Base-by-base conservation (phyloP, 1,284 basidiomycete genomes). In the Cutaneotrichosporon sp. region DNA sequence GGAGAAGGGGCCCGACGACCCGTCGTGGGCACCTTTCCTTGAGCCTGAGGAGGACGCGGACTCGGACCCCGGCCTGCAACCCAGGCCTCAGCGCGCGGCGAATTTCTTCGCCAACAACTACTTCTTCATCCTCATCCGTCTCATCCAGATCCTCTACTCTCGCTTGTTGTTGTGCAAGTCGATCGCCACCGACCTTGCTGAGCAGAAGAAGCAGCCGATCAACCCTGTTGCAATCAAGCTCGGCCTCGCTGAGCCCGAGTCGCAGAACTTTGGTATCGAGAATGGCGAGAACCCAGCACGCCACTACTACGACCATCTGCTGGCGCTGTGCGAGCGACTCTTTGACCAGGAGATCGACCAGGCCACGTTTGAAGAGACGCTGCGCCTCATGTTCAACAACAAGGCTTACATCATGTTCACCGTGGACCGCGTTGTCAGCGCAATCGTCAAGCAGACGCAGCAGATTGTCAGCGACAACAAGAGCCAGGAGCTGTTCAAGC, bases 331-430 rank as follows among this genome's bases (percentile, higher is more conserved):
- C 76, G 94, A 97, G 81, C 91, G 92, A 82, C 80, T 97, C 57
- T 98, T 98, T 74, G 92, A 94, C 73, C 89, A 87, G 66, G 94
- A 98, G 75, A 84, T 98, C 67, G 96, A 98, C 80, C 90, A 90
- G 74, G 83, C 85, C 34, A 88, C 88, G 21, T 98, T 93, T 75
- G 97, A 99, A 78, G 96, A 99, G 77, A 91, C 92, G 72, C 88
- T 97, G 85, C 84, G 97, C 65, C 92, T 91, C 86, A 95, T 99
- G 85, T 98, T 96, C 83, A 92, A 93, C 38, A 95, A 89, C 69
- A 90, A 93, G 84, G 94, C 93, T 72, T 96, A 91, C 78, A 89
- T 89, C 73, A 86, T 91, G 74, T 97, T 96, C 76, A 97, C 94
- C 0, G 82, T 97, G n/a, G 94, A 97, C 82, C 93, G 96, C 78